Conservation (phyloP, 1,284 basidiomycete genomes). For the Coniophora puteana region DNA sequence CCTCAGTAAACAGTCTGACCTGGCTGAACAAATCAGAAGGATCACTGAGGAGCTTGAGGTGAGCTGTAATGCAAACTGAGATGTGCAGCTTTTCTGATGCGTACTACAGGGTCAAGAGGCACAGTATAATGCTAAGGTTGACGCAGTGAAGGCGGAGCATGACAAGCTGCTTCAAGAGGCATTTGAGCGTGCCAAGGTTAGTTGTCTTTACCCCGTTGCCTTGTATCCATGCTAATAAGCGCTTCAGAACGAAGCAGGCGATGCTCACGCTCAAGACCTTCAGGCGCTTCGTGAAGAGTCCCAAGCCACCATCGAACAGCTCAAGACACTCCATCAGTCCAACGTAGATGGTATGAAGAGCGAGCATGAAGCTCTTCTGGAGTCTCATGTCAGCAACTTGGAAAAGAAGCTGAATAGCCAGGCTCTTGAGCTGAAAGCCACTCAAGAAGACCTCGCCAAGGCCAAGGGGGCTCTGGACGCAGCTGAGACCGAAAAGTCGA, state of each 20-base stretch:
- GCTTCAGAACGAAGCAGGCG: slow-evolving; percentile 60
- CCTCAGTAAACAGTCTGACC: slow-evolving; percentile 47
- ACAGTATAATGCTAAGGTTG: slow-evolving; percentile 63
- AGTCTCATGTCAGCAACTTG: slow-evolving; percentile 50
- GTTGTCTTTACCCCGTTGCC: slow-evolving; percentile 10
- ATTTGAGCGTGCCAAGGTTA: slow-evolving; percentile 74
- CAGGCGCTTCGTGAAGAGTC: slow-evolving; percentile 65
- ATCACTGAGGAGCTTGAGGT: slow-evolving; percentile 66
- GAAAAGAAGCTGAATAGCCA: slow-evolving; percentile 64
- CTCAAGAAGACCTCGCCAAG: slow-evolving; percentile 76
- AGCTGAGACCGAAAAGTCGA: slow-evolving; percentile 50
- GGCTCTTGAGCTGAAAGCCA: slow-evolving; percentile 72
- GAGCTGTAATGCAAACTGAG: slow-evolving; percentile 13
- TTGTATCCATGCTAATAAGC: slow-evolving; percentile 3
- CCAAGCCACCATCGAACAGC: slow-evolving; percentile 61
- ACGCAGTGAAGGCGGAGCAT: slow-evolving; percentile 65
- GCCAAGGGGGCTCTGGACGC: slow-evolving; percentile 56
- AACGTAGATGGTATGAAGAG: slow-evolving; percentile 56
- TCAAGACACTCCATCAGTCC: slow-evolving; percentile 56
- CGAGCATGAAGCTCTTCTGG: slow-evolving; percentile 57
- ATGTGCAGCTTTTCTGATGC: slow-evolving; percentile 7
- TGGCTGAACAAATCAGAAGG: slow-evolving; percentile 54
- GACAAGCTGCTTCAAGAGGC: slow-evolving; percentile 60
- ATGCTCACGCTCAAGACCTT: slow-evolving; percentile 65
- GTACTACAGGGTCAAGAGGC: slow-evolving; percentile 58